Percentiles rank a stretch among this genome's conserved stretches.
These are phyloP conservation scores for Magnolia kwangsiensis DNA, from an alignment of 164 flowering plant genomes.

Conservation along the genomic window DNA sequence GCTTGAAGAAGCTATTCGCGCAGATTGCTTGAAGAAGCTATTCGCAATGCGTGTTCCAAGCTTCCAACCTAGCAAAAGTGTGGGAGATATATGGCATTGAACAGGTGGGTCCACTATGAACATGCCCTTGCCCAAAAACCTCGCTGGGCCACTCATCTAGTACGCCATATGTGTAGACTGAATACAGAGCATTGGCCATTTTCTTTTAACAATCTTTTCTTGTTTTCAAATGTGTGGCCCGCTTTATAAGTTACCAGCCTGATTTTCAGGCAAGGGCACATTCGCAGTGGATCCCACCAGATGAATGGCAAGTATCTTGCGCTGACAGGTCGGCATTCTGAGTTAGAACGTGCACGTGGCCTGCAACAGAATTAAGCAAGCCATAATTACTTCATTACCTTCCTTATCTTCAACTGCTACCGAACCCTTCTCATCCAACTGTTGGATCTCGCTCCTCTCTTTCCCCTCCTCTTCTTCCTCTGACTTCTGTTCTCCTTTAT, in stretches of 20 bases:
- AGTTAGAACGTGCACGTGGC: not conserved
- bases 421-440: slow-evolving; percentile 23
- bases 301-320: not conserved
- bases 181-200: not conserved
- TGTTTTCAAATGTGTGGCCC: not conserved
- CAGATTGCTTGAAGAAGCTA: not conserved
- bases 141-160: not conserved
- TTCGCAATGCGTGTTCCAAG: no score
- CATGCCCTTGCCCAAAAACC: not conserved
- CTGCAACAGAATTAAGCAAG: not conserved
- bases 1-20: not conserved
- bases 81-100: not conserved
- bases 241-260: not conserved
- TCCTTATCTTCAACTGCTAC: slow-evolving; percentile 30
- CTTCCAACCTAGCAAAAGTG: not conserved
- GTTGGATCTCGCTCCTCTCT: slow-evolving; percentile 14
- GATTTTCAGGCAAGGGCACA: not conserved
- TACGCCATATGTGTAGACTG: not conserved
- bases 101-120: not conserved
- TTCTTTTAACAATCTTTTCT: not conserved
- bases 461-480: slow-evolving; percentile 28
- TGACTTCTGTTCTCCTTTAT: slow-evolving; percentile 16
- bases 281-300: not conserved
- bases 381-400: slow-evolving; percentile 24
- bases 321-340: not conserved